Base-by-base conservation (phyloP, 345 rosid species). In the Syzygium aromaticum region DNA sequence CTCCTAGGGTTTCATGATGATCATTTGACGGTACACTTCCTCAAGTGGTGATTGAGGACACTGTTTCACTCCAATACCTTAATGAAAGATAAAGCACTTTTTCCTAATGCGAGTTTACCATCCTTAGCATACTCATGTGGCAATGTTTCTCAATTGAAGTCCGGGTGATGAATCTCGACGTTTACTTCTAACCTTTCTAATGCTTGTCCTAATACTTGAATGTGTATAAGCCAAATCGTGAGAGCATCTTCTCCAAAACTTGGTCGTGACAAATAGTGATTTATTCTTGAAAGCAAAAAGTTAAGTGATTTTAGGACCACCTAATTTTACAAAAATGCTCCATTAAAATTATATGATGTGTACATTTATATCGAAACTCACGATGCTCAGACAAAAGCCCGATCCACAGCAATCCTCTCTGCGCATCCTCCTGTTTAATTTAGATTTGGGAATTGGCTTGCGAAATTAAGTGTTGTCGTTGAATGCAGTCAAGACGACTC, bases 281-380 rank as follows among this genome's bases (percentile, higher is more conserved):
- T 30, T 67, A 17, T 67, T 30, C 0, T 16, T 8, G 0, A 30
- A 67, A 12, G 0, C 0, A 67, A 67, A 17, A 30, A 30, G 23
- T 30, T 7, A 19, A 0, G 6, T 28, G 0, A 1, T 28, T 0
- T 5, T 28, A 0, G 3, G 3, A 16, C 1, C 5, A 64, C 40
- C 21, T 64, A 64, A 28, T 0, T 64, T 28, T 67, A 30, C 12
- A 30, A 1, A 0, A 12, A 22, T 0, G 11, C 33, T 64, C 78
- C 4, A 30, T 33, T 16, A 17, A 67, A 67, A 67, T 67, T 33
- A 30, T 67, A 13, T 9, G 12, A 67, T 30, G 12, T 1, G 6
- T 30, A 0, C 5, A 16, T 63, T 28, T 28, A 14, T 63, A 63
- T 63, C 11, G 19, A 63, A 14, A 7, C 28, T 63, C 77, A 28